A percentile compares a stretch with the other conserved stretches of the same genome.
Evolutionary conservation across 2,329 filamentous ascomycete genomes (phyloP).

Genomic region (Capronia americana): DNA sequence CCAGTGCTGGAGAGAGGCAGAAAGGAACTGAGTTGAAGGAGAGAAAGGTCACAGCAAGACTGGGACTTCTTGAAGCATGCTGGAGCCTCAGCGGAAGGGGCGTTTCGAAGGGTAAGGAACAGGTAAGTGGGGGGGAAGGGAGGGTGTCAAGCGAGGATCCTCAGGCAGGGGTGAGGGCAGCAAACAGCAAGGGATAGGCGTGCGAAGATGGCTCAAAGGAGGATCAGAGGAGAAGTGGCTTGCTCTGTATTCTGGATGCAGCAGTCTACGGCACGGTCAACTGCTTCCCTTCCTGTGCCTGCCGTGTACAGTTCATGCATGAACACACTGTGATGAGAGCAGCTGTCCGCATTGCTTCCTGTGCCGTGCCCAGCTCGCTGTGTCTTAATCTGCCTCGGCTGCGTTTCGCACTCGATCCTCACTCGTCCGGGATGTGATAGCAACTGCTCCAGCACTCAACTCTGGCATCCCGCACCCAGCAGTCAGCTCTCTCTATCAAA

Average conservation of each 20-base stretch:
- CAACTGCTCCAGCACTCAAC: not conserved
- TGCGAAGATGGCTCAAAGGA: not conserved
- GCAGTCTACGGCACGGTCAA: not conserved
- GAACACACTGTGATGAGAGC: not conserved
- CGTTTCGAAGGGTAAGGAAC: slow-evolving; percentile 5
- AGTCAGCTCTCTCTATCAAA: not conserved
- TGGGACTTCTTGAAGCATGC: slow-evolving; percentile 21
- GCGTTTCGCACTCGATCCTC: slow-evolving; percentile 13
- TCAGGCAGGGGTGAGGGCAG: slow-evolving; percentile 9
- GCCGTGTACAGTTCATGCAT: not conserved
- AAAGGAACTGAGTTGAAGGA: slow-evolving; percentile 17
- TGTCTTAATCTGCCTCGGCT: slow-evolving; percentile 1
- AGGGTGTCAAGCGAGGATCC: slow-evolving; percentile 5
- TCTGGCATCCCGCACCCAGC: too few species aligned
- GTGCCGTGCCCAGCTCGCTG: not conserved
- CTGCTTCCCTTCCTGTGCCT: not conserved
- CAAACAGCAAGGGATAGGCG: slow-evolving; percentile 2
- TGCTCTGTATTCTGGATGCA: too few species aligned
- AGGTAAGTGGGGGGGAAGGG: slow-evolving; percentile 6
- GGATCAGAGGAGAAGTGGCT: not conserved
- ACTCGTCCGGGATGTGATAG: slow-evolving; percentile 32
- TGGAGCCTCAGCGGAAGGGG: slow-evolving; percentile 11
- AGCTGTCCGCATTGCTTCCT: not conserved
- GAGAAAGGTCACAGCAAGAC: slow-evolving; percentile 7
- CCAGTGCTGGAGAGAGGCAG: slow-evolving; percentile 9